Evolutionary conservation across 2,329 filamentous ascomycete genomes (phyloP), one percentile per base, ranked within the genome.

Genomic region (Madurella fahalii): DNA sequence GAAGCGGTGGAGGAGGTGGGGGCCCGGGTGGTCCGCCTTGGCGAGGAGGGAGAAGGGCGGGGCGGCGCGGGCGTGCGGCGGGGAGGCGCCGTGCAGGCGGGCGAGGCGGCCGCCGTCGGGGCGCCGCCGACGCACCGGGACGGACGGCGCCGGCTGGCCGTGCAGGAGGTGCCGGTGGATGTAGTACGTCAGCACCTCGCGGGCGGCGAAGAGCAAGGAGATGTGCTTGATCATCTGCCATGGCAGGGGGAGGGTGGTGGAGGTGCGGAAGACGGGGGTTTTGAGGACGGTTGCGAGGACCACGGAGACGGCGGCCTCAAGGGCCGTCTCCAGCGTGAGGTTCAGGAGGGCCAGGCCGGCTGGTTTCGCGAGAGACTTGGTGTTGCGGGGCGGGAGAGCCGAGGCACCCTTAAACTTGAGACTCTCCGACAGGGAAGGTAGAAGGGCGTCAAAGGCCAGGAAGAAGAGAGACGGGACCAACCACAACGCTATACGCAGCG

Each of bases 151-250:
- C 3, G 42, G 20, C 60, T 67, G 42, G n/a, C 67, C 68, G 71
- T 95, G 90, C 9, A 96, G 78, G 25, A 86, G 56, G 65, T 81
- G 80, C 49, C 87, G 84, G 71, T 95, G 90, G 61, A 90, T 77
- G 63, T 83, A 79, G 68, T 95, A 96, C 54, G 84, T 81, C 11
- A 91, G 67, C 7, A 83, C 64, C 73, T 89, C 77, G 50, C 79
- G 74, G 12, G 69, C 68, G 25, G 71, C 61, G 54, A 78, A 68
- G 15, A 82, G 69, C 12, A 73, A 53, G 49, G 66, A 58, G 44
- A 78, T 64, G 58, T 82, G 77, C 61, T 78, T 80, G 48, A 75
- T 65, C 53, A 81, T 71, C 48, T 78, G 75, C 76, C 77, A 81
- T 0, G 79, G 79, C 9, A 82, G 61, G 0, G 79, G 79, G 12